These are phyloP conservation scores for Diaporthe sp. DNA, from an alignment of 2,329 filamentous ascomycete species.

Conservation along the genomic window DNA sequence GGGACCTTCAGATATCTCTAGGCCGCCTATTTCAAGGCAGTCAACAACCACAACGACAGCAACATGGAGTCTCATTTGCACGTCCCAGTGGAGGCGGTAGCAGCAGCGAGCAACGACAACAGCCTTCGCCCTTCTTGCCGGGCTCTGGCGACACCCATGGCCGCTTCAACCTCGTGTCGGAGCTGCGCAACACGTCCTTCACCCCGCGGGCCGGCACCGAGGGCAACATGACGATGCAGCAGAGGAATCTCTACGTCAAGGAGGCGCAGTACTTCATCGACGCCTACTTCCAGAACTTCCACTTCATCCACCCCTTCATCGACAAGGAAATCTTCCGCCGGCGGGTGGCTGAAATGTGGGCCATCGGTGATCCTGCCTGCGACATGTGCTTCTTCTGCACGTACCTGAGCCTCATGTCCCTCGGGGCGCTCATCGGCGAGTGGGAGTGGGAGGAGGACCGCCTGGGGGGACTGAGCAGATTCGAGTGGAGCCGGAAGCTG, in stretches of 20 bases:
- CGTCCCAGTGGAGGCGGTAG: neutral
- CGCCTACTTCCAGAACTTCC: slow-evolving; percentile 10
- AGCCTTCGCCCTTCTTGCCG: neutral
- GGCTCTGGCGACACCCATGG: neutral
- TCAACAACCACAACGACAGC: neutral
- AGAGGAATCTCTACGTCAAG: slow-evolving; percentile 1
- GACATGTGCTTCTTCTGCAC: slow-evolving; percentile 1
- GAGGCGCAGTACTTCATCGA: slow-evolving; percentile 18
- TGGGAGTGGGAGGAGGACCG: slow-evolving; percentile 2
- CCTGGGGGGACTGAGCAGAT: neutral
- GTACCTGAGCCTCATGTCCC: neutral
- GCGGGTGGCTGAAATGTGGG: slow-evolving; percentile 5
- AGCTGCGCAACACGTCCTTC: slow-evolving; percentile 6
- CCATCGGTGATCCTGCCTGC: neutral
- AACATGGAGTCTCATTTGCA: neutral
- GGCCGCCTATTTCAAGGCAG: neutral
- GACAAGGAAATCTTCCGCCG: neutral
- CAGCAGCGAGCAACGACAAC: neutral
- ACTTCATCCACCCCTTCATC: slow-evolving; percentile 18
- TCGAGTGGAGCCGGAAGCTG: slow-evolving; percentile 6
- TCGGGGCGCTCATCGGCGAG: slow-evolving; percentile 5
- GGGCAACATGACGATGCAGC: neutral
- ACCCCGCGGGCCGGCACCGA: neutral
- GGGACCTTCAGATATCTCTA: neutral
- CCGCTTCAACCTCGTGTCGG: slow-evolving; percentile 4